Evolutionary conservation across 2,329 filamentous ascomycete species (phyloP), one percentile per base, ranked within the genome.

Genomic region (Cladophialophora exuberans): DNA sequence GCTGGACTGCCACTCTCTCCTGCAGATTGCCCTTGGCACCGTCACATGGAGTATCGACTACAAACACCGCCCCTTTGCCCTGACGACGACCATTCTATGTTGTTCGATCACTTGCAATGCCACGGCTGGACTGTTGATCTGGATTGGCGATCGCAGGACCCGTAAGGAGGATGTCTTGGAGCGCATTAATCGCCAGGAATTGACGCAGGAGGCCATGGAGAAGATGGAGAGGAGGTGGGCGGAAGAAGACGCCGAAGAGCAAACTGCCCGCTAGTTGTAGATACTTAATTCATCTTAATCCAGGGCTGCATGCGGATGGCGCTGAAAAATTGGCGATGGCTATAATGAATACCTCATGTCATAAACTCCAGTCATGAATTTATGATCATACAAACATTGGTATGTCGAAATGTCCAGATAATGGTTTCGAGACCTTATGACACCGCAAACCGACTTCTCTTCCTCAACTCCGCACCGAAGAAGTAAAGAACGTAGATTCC

Each of bases 101-200:
- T 47, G 44, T 35, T 47, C 44, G 1, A 47, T 47, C 6, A 47
- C 44, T 7, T 47, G 44, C 30, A 47, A 47, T 4, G 44, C 44
- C 28, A 47, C 44, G 15, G 44, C 44, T 1, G 44, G 44, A 35
- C 30, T 47, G 44, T 20, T 47, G 44, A 47, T 47, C 25, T 47
- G 44, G 44, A 47, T 47, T 30, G 44, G 44, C 30, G 44, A 47
- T 25, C 44, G 44, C 44, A 35, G 6, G 11, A 47, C 44, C 1
- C 44, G 44, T 30, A 47, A 47, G 30, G 23, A 47, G 5, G 44
- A 47, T 47, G 44, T 47, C 6, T 25, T 47, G 44, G 44, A 47
- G 30, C 44, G 44, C 44, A 35, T 47, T 1, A 47, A 47, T 25
- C 44, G 44, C 11, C 44, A 47, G 30, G 44, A 47, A 30, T 36